phyloP scores from a whole-genome alignment of 345 rosid species.

The Erodium maritimum region DNA sequence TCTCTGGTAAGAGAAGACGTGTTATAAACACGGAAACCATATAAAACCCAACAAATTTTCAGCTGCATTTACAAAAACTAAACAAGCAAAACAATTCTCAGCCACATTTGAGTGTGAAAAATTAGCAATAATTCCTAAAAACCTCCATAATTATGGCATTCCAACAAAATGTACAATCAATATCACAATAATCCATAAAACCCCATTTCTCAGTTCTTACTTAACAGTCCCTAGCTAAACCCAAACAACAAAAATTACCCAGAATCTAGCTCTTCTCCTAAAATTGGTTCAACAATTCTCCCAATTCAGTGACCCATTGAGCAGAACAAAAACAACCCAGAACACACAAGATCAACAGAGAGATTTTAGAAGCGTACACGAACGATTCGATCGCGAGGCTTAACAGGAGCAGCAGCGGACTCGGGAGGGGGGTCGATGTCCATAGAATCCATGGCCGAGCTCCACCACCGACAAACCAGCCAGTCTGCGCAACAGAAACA shows the following conservation, averaged over 20 bases:
- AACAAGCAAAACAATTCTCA: background rate
- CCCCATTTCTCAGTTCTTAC: background rate
- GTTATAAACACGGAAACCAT: background rate
- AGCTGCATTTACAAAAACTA: background rate
- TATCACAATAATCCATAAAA: background rate
- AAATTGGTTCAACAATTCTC: background rate
- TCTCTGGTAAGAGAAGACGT: conserved; percentile 35
- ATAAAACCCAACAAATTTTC: background rate
- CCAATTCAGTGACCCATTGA: background rate
- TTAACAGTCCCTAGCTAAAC: background rate
- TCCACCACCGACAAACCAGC: conserved; percentile 28
- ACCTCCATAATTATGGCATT: no score
- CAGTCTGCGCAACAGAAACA: conserved; percentile 36
- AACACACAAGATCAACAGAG: background rate
- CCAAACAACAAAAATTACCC: background rate
- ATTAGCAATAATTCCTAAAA: no score
- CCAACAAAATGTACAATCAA: background rate
- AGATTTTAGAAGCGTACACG: conserved; percentile 21
- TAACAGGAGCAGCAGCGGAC: conserved; percentile 13
- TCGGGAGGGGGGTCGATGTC: conserved; percentile 45
- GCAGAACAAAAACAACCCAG: background rate
- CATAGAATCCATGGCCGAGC: conserved; percentile 30
- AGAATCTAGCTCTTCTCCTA: background rate
- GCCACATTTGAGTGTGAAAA: background rate
- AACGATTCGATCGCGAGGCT: conserved; percentile 37